These are phyloP conservation scores for Phylloporus arenicola DNA, from an alignment of 768 basidiomycete genomes.

Conservation along the genomic window DNA sequence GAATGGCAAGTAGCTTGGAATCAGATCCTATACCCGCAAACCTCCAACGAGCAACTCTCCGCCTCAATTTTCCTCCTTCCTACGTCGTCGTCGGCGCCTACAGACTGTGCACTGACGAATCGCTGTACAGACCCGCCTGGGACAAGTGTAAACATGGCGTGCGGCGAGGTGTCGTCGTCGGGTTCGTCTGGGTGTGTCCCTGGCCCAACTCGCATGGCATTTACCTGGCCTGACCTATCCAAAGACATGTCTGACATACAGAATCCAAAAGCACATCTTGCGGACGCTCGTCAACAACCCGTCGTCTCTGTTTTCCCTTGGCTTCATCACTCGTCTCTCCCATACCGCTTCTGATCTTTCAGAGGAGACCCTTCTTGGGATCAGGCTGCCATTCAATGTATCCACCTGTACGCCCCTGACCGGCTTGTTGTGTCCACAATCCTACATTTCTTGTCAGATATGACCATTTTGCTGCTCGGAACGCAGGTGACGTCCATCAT, in stretches of 20 bases:
- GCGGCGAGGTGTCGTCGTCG: conserved; percentile 62
- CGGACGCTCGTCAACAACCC: conserved; percentile 27
- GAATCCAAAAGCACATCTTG: conserved; percentile 66
- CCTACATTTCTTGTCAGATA: conserved; percentile 43
- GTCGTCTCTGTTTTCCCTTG: conserved; percentile 25
- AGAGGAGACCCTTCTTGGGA: conserved; percentile 58
- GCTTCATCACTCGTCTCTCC: conserved; percentile 23
- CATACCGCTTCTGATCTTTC: conserved; percentile 27
- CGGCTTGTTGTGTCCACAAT: not conserved
- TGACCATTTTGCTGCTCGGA: conserved; percentile 66
- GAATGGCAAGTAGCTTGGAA: not conserved
- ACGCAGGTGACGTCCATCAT: conserved; percentile 72
- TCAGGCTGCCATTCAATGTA: conserved; percentile 58
- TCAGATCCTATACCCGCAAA: conserved; percentile 36
- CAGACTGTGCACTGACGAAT: conserved; percentile 68
- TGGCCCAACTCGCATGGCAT: not conserved
- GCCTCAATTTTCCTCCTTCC: conserved; percentile 73
- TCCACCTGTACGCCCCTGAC: conserved; percentile 51
- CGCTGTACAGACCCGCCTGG: conserved; percentile 72
- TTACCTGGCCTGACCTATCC: not conserved
- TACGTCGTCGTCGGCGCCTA: conserved; percentile 86
- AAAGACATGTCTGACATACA: conserved; percentile 64
- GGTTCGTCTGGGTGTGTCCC: conserved; percentile 57
- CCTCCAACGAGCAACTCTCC: conserved; percentile 49
- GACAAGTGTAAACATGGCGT: conserved; percentile 79